Evolutionary conservation across 495 filamentous ascomycete species (phyloP).

Genomic region (Penicillium pulvis): DNA sequence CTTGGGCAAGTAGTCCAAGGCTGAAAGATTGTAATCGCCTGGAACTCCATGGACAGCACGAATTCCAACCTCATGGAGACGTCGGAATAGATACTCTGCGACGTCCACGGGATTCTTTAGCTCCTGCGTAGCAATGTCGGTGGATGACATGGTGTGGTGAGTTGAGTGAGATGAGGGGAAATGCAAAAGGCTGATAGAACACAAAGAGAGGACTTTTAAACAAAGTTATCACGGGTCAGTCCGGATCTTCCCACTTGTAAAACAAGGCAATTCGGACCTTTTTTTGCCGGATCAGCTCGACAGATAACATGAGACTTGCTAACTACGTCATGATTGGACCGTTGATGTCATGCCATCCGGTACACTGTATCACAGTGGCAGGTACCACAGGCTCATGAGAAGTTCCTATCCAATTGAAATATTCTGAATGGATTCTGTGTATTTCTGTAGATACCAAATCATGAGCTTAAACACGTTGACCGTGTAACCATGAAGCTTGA

Average conservation of each 20-base stretch:
- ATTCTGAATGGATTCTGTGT: background rate
- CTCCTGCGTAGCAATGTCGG: constrained; percentile 56
- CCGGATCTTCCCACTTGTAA: constrained; percentile 10
- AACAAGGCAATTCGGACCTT: constrained; percentile 10
- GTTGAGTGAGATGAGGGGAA: constrained; percentile 4
- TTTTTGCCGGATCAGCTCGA: constrained; percentile 1
- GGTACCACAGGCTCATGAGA: background rate
- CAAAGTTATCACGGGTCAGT: constrained; percentile 8
- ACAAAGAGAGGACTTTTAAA: background rate
- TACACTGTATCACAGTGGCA: background rate
- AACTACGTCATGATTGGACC: constrained; percentile 34
- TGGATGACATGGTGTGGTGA: constrained; percentile 40
- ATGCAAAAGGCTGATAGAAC: background rate
- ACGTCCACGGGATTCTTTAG: constrained; percentile 58
- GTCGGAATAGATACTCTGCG: constrained; percentile 63
- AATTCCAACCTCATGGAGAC: constrained; percentile 63
- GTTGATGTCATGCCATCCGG: constrained; percentile 43
- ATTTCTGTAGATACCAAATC: background rate
- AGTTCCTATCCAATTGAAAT: background rate
- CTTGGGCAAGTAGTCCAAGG: constrained; percentile 64
- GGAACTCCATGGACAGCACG: constrained; percentile 66
- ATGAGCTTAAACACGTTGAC: background rate
- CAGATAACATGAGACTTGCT: constrained; percentile 5
- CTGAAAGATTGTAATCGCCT: constrained; percentile 57
- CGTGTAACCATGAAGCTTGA: background rate